Conservation (phyloP, 306 rosid species). For the Styphnolobium japonicum region DNA sequence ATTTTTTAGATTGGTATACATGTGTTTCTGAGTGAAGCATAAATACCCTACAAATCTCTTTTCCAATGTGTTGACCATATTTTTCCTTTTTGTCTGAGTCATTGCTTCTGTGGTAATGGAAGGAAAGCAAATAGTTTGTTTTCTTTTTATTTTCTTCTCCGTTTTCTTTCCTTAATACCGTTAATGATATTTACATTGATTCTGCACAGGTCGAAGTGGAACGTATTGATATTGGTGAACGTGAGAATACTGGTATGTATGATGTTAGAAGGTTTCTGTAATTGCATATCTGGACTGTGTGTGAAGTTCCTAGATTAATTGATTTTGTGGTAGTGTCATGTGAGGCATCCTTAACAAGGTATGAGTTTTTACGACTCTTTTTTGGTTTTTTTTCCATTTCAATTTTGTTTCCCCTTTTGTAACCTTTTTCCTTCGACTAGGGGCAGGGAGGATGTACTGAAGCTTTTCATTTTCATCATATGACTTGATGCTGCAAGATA, state of each 20-base stretch:
- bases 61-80: background rate
- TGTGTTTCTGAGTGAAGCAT: constrained; percentile 11
- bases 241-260: constrained; percentile 63
- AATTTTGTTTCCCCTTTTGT: background rate
- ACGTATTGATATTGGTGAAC: constrained; percentile 72
- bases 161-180: background rate
- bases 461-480: constrained; percentile 12
- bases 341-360: background rate
- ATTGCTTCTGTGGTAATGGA: background rate
- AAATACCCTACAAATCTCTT: constrained; percentile 5
- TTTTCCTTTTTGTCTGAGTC: background rate
- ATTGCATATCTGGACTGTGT: background rate
- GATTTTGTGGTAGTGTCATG: constrained; percentile 2
- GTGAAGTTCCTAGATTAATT: constrained; percentile 4
- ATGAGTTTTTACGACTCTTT: background rate
- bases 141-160: background rate
- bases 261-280: constrained; percentile 15
- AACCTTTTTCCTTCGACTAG: background rate
- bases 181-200: constrained; percentile 1
- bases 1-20: background rate
- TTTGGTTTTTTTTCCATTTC: background rate
- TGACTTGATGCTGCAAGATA: constrained; percentile 3
- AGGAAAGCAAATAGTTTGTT: constrained; percentile 6
- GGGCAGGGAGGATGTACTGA: constrained; percentile 1
- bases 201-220: constrained; percentile 86